Evolutionary conservation across 148 eudicot species (phyloP).

Genomic region (Fallopia convolvulus): DNA sequence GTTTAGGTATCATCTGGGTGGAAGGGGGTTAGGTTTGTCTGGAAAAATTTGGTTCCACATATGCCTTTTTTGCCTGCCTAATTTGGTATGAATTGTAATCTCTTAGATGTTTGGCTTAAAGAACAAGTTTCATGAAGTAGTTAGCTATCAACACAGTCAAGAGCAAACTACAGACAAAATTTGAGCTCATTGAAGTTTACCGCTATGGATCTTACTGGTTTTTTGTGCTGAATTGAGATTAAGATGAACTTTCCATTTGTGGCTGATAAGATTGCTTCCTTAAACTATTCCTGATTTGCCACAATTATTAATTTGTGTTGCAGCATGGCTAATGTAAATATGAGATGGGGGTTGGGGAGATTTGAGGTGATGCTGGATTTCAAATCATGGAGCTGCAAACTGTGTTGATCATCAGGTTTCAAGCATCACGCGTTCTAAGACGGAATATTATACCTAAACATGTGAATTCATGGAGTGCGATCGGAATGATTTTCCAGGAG

Average conservation of each 20-base stretch:
- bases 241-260: not conserved
- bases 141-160: not conserved
- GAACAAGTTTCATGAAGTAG: not conserved
- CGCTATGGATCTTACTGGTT: not conserved
- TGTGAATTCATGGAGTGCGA: not conserved
- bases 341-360: not conserved
- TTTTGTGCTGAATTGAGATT: not conserved
- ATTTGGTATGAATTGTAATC: not conserved
- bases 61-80: not conserved
- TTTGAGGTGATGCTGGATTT: not conserved
- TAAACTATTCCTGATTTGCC: not conserved
- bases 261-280: not conserved
- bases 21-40: not conserved
- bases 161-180: not conserved
- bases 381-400: not conserved
- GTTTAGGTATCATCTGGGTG: not conserved
- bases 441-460: not conserved
- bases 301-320: not conserved
- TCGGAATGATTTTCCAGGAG: not conserved
- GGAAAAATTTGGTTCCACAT: not conserved
- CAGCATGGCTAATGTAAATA: slow-evolving; percentile 13
- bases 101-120: not conserved
- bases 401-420: not conserved
- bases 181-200: not conserved
- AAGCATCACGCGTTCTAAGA: not conserved